Conservation (phyloP, 768 basidiomycete species). For the Serpula lacrymans region DNA sequence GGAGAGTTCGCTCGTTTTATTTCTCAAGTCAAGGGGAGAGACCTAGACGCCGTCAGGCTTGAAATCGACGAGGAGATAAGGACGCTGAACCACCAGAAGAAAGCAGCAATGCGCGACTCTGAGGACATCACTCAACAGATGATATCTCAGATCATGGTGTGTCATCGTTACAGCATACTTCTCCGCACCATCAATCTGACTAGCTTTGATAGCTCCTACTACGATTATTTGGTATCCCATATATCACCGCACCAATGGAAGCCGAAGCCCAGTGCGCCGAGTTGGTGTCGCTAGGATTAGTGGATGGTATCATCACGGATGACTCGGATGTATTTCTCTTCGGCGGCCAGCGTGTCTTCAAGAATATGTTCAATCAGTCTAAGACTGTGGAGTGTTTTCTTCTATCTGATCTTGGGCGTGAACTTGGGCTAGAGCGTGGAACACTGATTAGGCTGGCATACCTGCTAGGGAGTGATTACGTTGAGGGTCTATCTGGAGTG, state of each 20-base stretch:
- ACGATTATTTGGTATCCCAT: constrained; percentile 93
- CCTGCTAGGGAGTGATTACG: constrained; percentile 94
- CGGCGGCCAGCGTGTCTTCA: constrained; percentile 92
- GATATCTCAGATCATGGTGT: constrained; percentile 79
- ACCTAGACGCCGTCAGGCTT: constrained; percentile 73
- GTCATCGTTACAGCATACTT: constrained; percentile 12
- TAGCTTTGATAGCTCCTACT: constrained; percentile 67
- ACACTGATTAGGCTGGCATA: constrained; percentile 88
- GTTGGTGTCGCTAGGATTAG: constrained; percentile 77
- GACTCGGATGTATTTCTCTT: constrained; percentile 99
- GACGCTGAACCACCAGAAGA: constrained; percentile 75
- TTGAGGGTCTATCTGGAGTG: constrained; percentile 86
- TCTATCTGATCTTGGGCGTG: constrained; percentile 75
- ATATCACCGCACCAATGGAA: constrained; percentile 98
- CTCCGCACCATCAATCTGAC: not conserved
- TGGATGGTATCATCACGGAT: constrained; percentile 98
- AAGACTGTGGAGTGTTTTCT: constrained; percentile 99
- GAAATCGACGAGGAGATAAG: constrained; percentile 94
- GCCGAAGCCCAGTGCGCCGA: constrained; percentile 98
- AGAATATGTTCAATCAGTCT: constrained; percentile 99
- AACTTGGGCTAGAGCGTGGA: constrained; percentile 83
- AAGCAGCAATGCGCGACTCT: constrained; percentile 87
- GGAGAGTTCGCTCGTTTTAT: constrained; percentile 91
- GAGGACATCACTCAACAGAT: constrained; percentile 96
- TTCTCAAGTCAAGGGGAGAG: constrained; percentile 84